Conservation (phyloP, 2,329 filamentous ascomycete genomes). For the Phaeosphaeriaceae sp. region DNA sequence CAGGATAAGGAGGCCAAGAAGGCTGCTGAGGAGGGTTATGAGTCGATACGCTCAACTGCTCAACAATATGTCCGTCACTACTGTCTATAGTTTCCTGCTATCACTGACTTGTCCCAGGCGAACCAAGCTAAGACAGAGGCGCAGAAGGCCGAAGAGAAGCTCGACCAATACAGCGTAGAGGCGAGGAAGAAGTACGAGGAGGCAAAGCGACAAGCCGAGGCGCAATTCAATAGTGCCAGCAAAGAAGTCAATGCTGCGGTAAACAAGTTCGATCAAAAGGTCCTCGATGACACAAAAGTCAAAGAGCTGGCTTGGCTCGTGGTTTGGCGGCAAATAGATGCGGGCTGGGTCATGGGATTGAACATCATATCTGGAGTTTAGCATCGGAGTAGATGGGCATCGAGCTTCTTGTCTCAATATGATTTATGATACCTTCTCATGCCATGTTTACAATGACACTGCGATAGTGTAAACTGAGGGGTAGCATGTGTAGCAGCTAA, state of each 20-base stretch:
- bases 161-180: conserved; percentile 58
- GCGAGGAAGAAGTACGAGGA: conserved; percentile 68
- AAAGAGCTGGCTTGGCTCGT: conserved; percentile 81
- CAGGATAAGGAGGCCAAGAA: conserved; percentile 68
- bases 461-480: not conserved
- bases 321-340: conserved; percentile 71
- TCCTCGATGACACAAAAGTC: conserved; percentile 81
- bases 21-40: conserved; percentile 60
- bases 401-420: conserved; percentile 25
- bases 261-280: conserved; percentile 81
- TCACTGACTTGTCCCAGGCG: conserved; percentile 38
- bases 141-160: conserved; percentile 67
- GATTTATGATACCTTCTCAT: conserved; percentile 10
- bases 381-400: conserved; percentile 29
- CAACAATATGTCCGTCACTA: conserved; percentile 36
- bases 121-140: conserved; percentile 57
- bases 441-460: not conserved
- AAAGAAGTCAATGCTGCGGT: conserved; percentile 61
- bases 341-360: not conserved
- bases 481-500: not conserved
- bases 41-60: conserved; percentile 56
- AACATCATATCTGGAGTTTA: conserved; percentile 30
- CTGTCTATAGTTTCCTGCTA: not conserved
- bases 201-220: conserved; percentile 64
- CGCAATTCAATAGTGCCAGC: conserved; percentile 48